Conservation (phyloP, 2,329 filamentous ascomycete species). For the Neonectria punicea region DNA sequence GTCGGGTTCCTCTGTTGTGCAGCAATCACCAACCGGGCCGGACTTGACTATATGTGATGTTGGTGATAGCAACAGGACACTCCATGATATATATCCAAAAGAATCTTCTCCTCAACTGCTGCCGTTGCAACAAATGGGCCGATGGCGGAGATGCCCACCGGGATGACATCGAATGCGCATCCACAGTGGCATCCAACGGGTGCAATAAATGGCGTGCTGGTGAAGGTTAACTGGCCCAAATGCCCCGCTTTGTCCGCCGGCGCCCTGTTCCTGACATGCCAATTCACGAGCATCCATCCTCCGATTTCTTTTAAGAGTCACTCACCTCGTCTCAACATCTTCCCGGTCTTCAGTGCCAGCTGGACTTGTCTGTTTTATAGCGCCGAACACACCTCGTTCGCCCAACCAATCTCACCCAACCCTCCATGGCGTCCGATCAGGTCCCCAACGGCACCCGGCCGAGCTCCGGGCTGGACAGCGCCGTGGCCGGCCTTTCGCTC, state of each 20-base stretch:
- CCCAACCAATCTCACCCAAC: neutral
- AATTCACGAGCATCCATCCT: neutral
- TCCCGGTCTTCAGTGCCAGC: neutral
- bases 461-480: slow-evolving; percentile 19
- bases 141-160: slow-evolving; percentile 34
- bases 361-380: neutral
- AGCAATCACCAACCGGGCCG: neutral
- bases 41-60: neutral
- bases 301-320: neutral
- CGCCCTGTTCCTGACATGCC: slow-evolving; percentile 8
- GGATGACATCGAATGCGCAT: neutral
- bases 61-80: neutral
- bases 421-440: slow-evolving; percentile 37
- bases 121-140: slow-evolving; percentile 13
- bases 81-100: neutral
- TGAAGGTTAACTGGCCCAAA: neutral
- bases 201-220: slow-evolving; percentile 18
- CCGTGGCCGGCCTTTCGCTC: slow-evolving; percentile 54
- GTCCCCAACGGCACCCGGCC: slow-evolving; percentile 19
- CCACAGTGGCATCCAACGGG: slow-evolving; percentile 8
- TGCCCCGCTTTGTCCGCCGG: slow-evolving; percentile 12
- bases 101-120: neutral
- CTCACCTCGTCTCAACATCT: neutral
- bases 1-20: slow-evolving; percentile 3
- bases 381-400: neutral